Conservation (phyloP, 2,329 filamentous ascomycete genomes). For the Xylariaceae sp. region DNA sequence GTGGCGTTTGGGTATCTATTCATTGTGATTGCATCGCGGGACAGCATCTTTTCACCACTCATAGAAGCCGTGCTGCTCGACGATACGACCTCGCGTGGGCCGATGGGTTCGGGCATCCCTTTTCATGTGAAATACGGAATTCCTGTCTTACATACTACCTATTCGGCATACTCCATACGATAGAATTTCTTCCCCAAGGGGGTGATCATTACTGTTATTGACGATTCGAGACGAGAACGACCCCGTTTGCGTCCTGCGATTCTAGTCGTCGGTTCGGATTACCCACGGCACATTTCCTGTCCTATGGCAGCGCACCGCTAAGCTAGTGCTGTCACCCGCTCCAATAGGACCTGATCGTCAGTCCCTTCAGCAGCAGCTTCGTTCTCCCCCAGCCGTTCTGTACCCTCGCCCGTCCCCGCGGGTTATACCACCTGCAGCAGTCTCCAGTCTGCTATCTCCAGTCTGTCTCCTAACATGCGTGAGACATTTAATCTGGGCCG, state of each 20-base stretch:
- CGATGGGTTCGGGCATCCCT: too few relatives aligned
- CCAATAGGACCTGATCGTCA: neutral
- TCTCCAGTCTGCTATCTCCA: neutral
- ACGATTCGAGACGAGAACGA: too few relatives aligned
- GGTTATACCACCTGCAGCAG: neutral
- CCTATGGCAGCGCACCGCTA: neutral
- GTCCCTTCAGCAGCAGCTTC: neutral
- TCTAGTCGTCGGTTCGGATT: too few relatives aligned
- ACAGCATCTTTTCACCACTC: conserved; percentile 7
- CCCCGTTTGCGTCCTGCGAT: too few relatives aligned
- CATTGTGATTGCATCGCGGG: conserved; percentile 1
- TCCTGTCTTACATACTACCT: too few relatives aligned
- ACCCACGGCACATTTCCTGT: too few relatives aligned
- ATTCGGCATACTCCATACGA: too few relatives aligned
- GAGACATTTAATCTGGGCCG: neutral
- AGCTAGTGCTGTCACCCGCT: neutral
- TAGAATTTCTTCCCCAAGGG: too few relatives aligned
- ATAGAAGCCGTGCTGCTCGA: neutral
- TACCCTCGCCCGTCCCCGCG: neutral
- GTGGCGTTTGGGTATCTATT: conserved; percentile 20
- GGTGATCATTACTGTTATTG: too few relatives aligned
- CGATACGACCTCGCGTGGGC: too few relatives aligned
- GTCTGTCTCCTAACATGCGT: neutral
- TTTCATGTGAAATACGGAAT: too few relatives aligned
- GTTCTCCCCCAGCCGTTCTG: neutral